A percentile compares a stretch with the other conserved stretches of the same genome.
These are phyloP conservation scores for Geotrichum macrosporum DNA, from an alignment of 1,139 yeast genomes.

Conservation along the genomic window DNA sequence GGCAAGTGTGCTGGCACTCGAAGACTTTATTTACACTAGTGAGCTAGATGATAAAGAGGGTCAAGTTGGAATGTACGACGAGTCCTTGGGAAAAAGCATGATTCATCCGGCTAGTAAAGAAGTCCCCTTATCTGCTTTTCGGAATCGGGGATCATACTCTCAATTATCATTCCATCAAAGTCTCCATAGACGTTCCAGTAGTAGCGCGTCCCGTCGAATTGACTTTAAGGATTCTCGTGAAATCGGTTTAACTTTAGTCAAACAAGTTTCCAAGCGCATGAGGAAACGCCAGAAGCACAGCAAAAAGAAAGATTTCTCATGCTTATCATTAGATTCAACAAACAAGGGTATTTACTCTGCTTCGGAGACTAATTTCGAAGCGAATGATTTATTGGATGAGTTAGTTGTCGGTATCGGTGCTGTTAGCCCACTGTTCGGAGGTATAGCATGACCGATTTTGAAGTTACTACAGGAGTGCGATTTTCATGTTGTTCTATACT, in stretches of 20 bases:
- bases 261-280: conserved; percentile 11
- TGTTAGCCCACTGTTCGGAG: conserved; percentile 37
- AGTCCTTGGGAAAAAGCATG: conserved; percentile 19
- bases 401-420: conserved; percentile 39
- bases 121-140: conserved; percentile 81
- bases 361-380: neutral
- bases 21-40: conserved; percentile 81
- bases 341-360: neutral
- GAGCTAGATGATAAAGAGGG: conserved; percentile 75
- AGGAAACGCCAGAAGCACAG: conserved; percentile 14
- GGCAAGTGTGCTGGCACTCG: conserved; percentile 68
- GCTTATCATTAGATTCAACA: neutral
- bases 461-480: too few relatives aligned
- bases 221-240: conserved; percentile 6
- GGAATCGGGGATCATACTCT: conserved; percentile 15
- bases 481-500: too few relatives aligned
- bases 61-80: conserved; percentile 28
- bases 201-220: conserved; percentile 2
- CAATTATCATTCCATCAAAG: conserved; percentile 11
- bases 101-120: conserved; percentile 41
- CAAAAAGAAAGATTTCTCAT: conserved; percentile 1
- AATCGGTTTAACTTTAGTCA: conserved; percentile 10
- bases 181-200: conserved; percentile 6
- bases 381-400: conserved; percentile 37
- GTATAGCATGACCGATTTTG: too few relatives aligned